Evolutionary conservation across 768 basidiomycete genomes (phyloP).

Genomic region (Hysterangium stoloniferum): DNA sequence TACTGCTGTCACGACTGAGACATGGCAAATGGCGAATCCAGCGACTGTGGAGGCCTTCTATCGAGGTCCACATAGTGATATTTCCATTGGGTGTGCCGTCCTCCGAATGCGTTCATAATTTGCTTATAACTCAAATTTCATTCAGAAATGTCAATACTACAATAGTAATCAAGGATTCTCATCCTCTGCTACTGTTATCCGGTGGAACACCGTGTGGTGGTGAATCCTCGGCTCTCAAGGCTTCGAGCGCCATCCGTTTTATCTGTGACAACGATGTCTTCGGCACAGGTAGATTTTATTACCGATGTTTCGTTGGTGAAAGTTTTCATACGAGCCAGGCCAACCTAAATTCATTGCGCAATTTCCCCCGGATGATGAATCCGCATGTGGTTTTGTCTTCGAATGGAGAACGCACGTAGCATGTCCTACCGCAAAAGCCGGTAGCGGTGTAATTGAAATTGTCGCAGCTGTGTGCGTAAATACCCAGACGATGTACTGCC

Average conservation of each 20-base stretch:
- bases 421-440: slow-evolving; percentile 57
- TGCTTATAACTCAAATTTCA: not conserved
- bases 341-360: slow-evolving; percentile 53
- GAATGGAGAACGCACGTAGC: slow-evolving; percentile 86
- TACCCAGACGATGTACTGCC: not conserved
- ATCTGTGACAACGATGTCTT: slow-evolving; percentile 64
- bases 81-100: slow-evolving; percentile 58
- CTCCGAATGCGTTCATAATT: slow-evolving; percentile 7
- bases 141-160: slow-evolving; percentile 57
- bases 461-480: slow-evolving; percentile 38
- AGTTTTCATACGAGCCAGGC: slow-evolving; percentile 23
- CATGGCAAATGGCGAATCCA: slow-evolving; percentile 35
- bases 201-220: slow-evolving; percentile 58
- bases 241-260: slow-evolving; percentile 67
- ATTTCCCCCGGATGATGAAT: slow-evolving; percentile 58
- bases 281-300: slow-evolving; percentile 33
- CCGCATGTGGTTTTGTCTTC: slow-evolving; percentile 69
- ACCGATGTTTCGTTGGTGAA: not conserved
- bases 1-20: slow-evolving; percentile 44
- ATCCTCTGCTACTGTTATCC: slow-evolving; percentile 49
- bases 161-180: slow-evolving; percentile 41
- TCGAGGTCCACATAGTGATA: slow-evolving; percentile 54
- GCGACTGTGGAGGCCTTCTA: slow-evolving; percentile 57
- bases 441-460: slow-evolving; percentile 45
- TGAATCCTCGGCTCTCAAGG: slow-evolving; percentile 33